Evolutionary conservation across 2,329 filamentous ascomycete species (phyloP).

Genomic region (Aspergillus texensis): DNA sequence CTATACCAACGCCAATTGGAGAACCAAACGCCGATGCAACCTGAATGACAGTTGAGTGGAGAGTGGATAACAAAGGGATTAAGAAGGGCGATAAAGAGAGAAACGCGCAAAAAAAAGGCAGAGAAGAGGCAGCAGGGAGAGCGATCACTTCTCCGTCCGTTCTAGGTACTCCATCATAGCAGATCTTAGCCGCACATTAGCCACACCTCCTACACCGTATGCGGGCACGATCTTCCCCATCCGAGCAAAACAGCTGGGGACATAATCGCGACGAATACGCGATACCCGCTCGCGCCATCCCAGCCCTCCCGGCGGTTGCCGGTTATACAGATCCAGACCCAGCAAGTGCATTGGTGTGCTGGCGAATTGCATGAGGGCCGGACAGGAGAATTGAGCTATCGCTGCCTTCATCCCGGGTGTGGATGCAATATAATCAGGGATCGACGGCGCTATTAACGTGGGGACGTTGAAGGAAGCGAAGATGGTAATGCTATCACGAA

Average conservation of each 20-base stretch:
- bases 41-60: background rate
- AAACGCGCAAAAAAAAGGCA: background rate
- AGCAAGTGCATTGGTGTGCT: conserved; percentile 84
- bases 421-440: conserved; percentile 58
- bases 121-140: background rate
- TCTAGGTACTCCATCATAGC: conserved; percentile 67
- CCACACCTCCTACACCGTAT: conserved; percentile 84
- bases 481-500: conserved; percentile 84
- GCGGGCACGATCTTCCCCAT: conserved; percentile 86
- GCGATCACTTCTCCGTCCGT: conserved; percentile 33
- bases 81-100: background rate
- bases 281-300: conserved; percentile 63
- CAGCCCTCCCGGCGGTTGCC: conserved; percentile 50
- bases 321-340: conserved; percentile 84
- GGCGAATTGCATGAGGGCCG: conserved; percentile 75
- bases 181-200: conserved; percentile 73
- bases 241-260: conserved; percentile 70
- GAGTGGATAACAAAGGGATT: background rate
- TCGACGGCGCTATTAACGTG: conserved; percentile 70
- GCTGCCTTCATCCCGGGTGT: conserved; percentile 54
- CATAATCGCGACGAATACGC: conserved; percentile 74
- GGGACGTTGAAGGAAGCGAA: conserved; percentile 93
- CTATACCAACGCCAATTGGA: background rate
- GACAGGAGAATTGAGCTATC: conserved; percentile 77
- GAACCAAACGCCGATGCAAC: background rate